Evolutionary conservation across 2,329 filamentous ascomycete genomes (phyloP).

Genomic region (Emmonsiellopsis sp.): DNA sequence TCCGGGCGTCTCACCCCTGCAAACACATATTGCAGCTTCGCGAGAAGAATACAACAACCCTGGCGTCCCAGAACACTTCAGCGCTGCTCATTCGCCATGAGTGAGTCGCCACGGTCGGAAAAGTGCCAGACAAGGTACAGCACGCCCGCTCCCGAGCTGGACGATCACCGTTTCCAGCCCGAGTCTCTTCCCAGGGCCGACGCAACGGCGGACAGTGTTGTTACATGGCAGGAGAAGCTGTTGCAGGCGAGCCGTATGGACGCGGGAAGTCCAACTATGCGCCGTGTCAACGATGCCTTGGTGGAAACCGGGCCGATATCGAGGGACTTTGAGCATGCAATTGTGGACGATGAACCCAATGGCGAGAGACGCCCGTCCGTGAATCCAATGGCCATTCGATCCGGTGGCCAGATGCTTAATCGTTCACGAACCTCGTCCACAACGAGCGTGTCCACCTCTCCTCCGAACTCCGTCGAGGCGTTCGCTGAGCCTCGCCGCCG

Average conservation of each 20-base stretch:
- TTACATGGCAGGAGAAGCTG: slow-evolving; percentile 13
- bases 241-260: neutral
- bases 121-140: slow-evolving; percentile 52
- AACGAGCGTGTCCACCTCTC: slow-evolving; percentile 64
- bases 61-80: neutral
- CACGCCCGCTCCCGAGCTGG: slow-evolving; percentile 58
- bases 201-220: slow-evolving; percentile 37
- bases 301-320: slow-evolving; percentile 41
- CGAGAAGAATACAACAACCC: neutral
- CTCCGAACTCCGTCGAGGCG: slow-evolving; percentile 94
- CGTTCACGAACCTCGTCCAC: slow-evolving; percentile 41
- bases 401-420: slow-evolving; percentile 25
- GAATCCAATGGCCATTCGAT: slow-evolving; percentile 32
- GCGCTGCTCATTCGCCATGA: slow-evolving; percentile 26
- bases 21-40: neutral
- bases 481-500: slow-evolving; percentile 86
- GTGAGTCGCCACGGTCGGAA: slow-evolving; percentile 56
- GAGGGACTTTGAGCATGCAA: slow-evolving; percentile 79
- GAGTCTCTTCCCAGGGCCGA: slow-evolving; percentile 26
- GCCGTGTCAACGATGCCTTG: slow-evolving; percentile 40
- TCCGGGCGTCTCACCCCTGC: slow-evolving; percentile 6
- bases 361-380: slow-evolving; percentile 31
- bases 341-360: slow-evolving; percentile 57
- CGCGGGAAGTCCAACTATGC: slow-evolving; percentile 30
- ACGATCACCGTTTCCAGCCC: slow-evolving; percentile 65